These are phyloP conservation scores for Sporothrix pallida DNA, from an alignment of 2,329 filamentous ascomycete species.

Conservation along the genomic window DNA sequence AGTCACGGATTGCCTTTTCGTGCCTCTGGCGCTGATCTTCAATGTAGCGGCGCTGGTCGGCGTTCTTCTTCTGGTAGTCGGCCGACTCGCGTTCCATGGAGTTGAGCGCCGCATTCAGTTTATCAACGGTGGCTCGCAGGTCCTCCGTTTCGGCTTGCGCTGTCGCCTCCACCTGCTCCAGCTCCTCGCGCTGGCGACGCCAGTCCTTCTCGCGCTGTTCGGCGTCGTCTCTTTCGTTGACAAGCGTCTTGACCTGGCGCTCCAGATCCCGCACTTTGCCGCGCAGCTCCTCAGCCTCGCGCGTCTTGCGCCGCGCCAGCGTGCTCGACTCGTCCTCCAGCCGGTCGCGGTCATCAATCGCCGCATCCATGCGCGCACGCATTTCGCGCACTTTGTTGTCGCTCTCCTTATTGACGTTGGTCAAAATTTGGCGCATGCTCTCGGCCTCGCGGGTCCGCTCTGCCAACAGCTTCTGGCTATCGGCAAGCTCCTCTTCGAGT, in stretches of 20 bases:
- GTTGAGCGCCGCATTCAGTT: constrained; percentile 80
- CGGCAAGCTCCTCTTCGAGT: constrained; percentile 88
- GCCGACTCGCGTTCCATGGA: constrained; percentile 81
- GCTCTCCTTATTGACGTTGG: constrained; percentile 82
- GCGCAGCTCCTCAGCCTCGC: constrained; percentile 87
- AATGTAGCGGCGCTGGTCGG: constrained; percentile 73
- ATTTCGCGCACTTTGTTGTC: constrained; percentile 86
- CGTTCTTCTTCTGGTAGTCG: constrained; percentile 82
- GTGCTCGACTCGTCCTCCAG: constrained; percentile 89
- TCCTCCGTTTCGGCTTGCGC: constrained; percentile 76
- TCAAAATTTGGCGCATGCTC: constrained; percentile 88
- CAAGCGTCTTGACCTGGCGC: constrained; percentile 71
- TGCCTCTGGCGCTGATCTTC: constrained; percentile 79
- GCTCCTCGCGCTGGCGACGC: constrained; percentile 73
- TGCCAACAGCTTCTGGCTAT: constrained; percentile 82
- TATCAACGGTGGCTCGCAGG: constrained; percentile 75
- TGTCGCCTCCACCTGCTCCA: constrained; percentile 72
- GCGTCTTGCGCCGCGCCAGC: constrained; percentile 73
- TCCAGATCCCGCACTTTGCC: constrained; percentile 81
- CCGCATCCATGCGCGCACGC: constrained; percentile 84
- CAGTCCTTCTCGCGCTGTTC: constrained; percentile 76
- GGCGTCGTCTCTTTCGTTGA: constrained; percentile 78
- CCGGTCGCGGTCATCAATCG: constrained; percentile 90
- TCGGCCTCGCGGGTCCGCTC: constrained; percentile 92
- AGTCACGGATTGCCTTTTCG: constrained; percentile 77